Conservation (phyloP, 116 monocot species). For the Phalaenopsis hybrid region DNA sequence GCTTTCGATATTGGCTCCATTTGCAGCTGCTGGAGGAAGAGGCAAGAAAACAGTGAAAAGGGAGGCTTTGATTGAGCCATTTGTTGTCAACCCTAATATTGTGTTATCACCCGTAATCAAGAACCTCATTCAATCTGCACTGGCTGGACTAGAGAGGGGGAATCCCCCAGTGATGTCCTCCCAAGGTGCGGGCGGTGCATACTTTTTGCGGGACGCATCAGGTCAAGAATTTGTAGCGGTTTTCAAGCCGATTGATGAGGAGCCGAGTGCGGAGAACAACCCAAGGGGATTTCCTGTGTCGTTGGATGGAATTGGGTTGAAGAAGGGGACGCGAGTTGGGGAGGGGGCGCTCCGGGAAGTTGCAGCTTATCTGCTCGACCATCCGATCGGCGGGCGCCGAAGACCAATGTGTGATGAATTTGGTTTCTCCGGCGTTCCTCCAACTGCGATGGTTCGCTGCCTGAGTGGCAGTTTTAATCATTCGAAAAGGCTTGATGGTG, state of each 20-base stretch:
- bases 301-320: slow-evolving; percentile 70
- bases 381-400: slow-evolving; percentile 40
- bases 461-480: slow-evolving; percentile 56
- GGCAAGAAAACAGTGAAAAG: background rate
- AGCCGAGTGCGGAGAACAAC: slow-evolving; percentile 81
- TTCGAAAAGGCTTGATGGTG: slow-evolving; percentile 8
- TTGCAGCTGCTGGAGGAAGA: background rate
- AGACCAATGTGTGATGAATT: slow-evolving; percentile 21
- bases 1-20: slow-evolving; percentile 31
- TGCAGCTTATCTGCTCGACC: slow-evolving; percentile 88
- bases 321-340: slow-evolving; percentile 78
- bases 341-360: slow-evolving; percentile 84
- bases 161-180: slow-evolving; percentile 50
- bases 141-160: slow-evolving; percentile 65
- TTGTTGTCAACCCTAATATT: slow-evolving; percentile 50
- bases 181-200: slow-evolving; percentile 81
- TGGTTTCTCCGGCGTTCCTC: slow-evolving; percentile 89
- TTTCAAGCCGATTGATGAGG: slow-evolving; percentile 89
- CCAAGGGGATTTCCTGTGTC: slow-evolving; percentile 70
- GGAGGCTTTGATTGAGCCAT: slow-evolving; percentile 41
- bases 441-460: slow-evolving; percentile 56
- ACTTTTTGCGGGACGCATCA: slow-evolving; percentile 60
- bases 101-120: slow-evolving; percentile 30
- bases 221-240: slow-evolving; percentile 59
- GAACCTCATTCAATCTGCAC: slow-evolving; percentile 30